Conservation (phyloP, 2,329 filamentous ascomycete genomes). For the Penicillium rolfsii region DNA sequence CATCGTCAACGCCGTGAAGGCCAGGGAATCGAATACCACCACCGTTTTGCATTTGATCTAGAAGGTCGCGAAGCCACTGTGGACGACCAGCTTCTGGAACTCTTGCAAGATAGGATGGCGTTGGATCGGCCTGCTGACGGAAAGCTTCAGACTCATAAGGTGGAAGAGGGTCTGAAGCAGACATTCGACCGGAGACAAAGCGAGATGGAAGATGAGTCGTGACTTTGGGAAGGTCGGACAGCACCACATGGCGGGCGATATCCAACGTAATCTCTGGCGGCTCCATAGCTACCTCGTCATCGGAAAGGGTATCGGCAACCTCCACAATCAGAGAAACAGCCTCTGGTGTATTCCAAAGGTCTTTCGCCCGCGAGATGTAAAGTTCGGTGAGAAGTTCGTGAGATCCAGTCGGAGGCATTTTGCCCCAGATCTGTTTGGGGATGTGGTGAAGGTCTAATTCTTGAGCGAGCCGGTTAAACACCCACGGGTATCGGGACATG, state of each 20-base stretch:
- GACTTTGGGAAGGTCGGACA: slow-evolving; percentile 73
- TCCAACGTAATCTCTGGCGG: slow-evolving; percentile 54
- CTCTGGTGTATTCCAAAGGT: slow-evolving; percentile 82
- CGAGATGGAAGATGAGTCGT: slow-evolving; percentile 69
- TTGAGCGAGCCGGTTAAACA: slow-evolving; percentile 78
- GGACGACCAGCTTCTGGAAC: slow-evolving; percentile 38
- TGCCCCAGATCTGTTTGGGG: slow-evolving; percentile 82
- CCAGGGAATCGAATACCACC: slow-evolving; percentile 33
- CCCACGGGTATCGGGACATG: slow-evolving; percentile 78
- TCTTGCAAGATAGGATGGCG: slow-evolving; percentile 36
- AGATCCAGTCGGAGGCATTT: slow-evolving; percentile 65
- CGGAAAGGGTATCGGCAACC: slow-evolving; percentile 61
- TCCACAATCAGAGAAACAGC: slow-evolving; percentile 70
- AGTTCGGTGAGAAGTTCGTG: slow-evolving; percentile 73
- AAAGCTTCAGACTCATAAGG: slow-evolving; percentile 57
- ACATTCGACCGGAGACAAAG: slow-evolving; percentile 67
- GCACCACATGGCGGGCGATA: slow-evolving; percentile 74
- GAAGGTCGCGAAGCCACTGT: slow-evolving; percentile 42
- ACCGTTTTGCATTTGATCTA: slow-evolving; percentile 42
- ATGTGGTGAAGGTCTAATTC: slow-evolving; percentile 75
- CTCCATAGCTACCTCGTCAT: slow-evolving; percentile 49
- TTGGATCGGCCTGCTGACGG: slow-evolving; percentile 40
- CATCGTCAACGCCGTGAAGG: slow-evolving; percentile 26
- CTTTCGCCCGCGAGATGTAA: slow-evolving; percentile 75
- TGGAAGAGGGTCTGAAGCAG: slow-evolving; percentile 81